Conservation (phyloP, 352 stramenopile species). For the Globisporangium nodosum region DNA sequence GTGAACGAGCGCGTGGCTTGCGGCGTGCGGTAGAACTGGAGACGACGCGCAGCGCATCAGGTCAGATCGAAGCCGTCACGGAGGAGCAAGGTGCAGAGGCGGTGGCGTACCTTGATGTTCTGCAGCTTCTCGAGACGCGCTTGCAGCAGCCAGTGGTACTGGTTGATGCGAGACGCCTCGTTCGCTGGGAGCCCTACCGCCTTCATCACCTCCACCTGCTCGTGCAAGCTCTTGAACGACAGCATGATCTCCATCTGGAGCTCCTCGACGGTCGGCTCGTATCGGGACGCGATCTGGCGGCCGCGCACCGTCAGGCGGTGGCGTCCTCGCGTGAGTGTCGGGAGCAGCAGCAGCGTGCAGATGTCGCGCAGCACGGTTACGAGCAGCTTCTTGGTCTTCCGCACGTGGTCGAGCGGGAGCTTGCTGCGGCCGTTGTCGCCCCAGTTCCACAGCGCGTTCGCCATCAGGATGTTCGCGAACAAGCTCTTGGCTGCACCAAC, state of each 20-base stretch:
- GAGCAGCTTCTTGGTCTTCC: constrained; percentile 55
- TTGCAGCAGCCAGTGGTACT: constrained; percentile 85
- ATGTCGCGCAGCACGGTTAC: constrained; percentile 37
- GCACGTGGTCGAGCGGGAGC: constrained; percentile 41
- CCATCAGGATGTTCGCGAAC: constrained; percentile 65
- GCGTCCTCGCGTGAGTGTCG: constrained; percentile 61
- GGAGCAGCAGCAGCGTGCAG: constrained; percentile 50
- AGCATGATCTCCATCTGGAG: constrained; percentile 55
- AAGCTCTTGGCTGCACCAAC: constrained; percentile 40
- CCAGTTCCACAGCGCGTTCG: constrained; percentile 83
- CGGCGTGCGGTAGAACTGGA: constrained; percentile 77
- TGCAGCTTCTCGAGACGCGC: constrained; percentile 76
- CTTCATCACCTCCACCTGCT: constrained; percentile 80
- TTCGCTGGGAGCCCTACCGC: constrained; percentile 61
- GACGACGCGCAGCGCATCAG: not conserved
- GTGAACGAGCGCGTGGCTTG: constrained; percentile 84
- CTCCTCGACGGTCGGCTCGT: constrained; percentile 29
- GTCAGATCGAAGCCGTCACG: not conserved
- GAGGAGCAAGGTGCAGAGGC: not conserved
- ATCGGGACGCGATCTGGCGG: constrained; percentile 37
- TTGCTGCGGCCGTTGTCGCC: constrained; percentile 52
- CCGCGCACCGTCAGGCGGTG: constrained; percentile 61
- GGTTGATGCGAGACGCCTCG: constrained; percentile 84
- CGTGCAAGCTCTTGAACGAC: constrained; percentile 54
- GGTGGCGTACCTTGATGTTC: constrained; percentile 62